A percentile compares a stretch with the other conserved stretches of the same genome.
Conservation (phyloP, 2,329 filamentous ascomycete species). For the Venturia aucupariae region DNA sequence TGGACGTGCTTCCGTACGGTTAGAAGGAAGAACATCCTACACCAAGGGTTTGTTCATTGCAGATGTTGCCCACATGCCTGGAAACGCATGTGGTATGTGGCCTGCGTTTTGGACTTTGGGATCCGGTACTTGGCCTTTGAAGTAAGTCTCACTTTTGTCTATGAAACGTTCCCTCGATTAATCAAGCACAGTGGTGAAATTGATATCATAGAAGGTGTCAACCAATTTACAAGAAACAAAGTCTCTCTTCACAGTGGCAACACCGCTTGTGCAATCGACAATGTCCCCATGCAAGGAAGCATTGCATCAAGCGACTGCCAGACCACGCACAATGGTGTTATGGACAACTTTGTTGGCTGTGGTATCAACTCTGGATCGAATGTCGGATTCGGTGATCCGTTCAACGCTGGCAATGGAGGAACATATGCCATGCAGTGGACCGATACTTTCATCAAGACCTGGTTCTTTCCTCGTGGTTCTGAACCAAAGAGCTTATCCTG, state of each 20-base stretch:
- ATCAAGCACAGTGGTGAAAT: neutral
- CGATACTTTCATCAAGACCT: conserved; percentile 19
- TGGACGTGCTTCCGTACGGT: conserved; percentile 13
- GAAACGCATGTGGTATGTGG: conserved; percentile 31
- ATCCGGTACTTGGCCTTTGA: conserved; percentile 29
- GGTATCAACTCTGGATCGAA: conserved; percentile 17
- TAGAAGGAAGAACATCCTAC: conserved; percentile 11
- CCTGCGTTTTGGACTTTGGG: conserved; percentile 33
- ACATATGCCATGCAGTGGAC: conserved; percentile 28
- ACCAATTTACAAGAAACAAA: conserved; percentile 19
- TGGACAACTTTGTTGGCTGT: conserved; percentile 11
- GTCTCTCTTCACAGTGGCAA: conserved; percentile 18
- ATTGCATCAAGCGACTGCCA: conserved; percentile 19
- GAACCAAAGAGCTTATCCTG: conserved; percentile 34
- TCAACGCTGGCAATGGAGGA: conserved; percentile 19
- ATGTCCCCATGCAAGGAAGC: conserved; percentile 17
- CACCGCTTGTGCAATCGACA: conserved; percentile 19
- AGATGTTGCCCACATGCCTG: conserved; percentile 32
- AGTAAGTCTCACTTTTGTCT: conserved; percentile 19
- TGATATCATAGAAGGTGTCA: conserved; percentile 18
- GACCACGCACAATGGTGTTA: conserved; percentile 3
- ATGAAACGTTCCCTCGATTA: neutral
- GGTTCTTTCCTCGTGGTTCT: conserved; percentile 20
- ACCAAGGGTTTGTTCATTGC: conserved; percentile 15
- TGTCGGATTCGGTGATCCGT: conserved; percentile 19